Conservation (phyloP, 345 rosid genomes). For the Erysimum cheiranthoides region DNA sequence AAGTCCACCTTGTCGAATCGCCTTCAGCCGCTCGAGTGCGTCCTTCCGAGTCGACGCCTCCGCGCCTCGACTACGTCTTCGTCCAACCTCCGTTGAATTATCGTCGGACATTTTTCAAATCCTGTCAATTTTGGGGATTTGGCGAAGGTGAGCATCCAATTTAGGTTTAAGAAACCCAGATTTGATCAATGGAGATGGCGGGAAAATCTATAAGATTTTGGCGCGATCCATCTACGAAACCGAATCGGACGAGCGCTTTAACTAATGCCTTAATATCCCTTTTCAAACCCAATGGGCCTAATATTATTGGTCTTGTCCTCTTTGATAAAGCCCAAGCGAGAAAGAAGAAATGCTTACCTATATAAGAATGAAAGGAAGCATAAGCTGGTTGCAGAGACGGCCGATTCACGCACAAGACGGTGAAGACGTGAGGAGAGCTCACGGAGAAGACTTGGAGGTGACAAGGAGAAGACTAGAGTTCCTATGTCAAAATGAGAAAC, state of each 20-base stretch:
- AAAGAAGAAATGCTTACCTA: too few relatives aligned
- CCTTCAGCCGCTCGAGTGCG: constrained; percentile 77
- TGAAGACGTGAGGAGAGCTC: too few relatives aligned
- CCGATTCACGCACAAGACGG: too few relatives aligned
- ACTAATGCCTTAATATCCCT: background rate
- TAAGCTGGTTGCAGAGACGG: too few relatives aligned
- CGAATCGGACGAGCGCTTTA: background rate
- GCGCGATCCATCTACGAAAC: constrained; percentile 37
- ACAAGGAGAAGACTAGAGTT: too few relatives aligned
- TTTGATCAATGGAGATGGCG: constrained; percentile 32
- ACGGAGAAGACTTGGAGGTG: too few relatives aligned
- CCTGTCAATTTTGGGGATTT: background rate
- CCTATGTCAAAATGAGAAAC: too few relatives aligned
- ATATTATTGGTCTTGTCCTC: background rate
- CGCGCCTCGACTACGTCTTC: constrained; percentile 61
- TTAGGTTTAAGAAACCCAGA: background rate
- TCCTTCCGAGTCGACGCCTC: constrained; percentile 61
- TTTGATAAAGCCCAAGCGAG: background rate
- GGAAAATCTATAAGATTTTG: constrained; percentile 40
- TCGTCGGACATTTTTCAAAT: constrained; percentile 53
- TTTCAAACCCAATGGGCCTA: constrained; percentile 1
- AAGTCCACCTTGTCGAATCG: constrained; percentile 74
- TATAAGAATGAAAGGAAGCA: too few relatives aligned
- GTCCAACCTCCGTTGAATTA: constrained; percentile 45
- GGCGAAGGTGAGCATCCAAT: background rate